Conservation (phyloP, 352 stramenopile genomes). For the Phytophthora pinifolia region DNA sequence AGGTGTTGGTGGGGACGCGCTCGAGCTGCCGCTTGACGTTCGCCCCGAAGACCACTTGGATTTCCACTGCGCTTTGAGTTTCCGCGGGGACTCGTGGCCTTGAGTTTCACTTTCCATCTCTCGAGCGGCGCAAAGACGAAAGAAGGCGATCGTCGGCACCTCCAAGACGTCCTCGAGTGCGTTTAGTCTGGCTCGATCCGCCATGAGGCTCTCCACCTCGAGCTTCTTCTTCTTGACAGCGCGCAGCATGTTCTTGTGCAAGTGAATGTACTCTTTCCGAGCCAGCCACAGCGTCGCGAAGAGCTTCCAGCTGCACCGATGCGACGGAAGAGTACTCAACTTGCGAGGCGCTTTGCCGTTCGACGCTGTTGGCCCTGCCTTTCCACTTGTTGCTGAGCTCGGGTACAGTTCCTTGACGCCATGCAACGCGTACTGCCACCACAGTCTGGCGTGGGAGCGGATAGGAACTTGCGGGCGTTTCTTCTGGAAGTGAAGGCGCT, state of each 20-base stretch:
- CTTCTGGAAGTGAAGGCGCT: conserved; percentile 73
- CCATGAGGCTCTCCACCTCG: conserved; percentile 42
- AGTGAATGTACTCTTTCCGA: conserved; percentile 72
- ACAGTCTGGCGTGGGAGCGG: conserved; percentile 46
- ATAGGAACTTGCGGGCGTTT: conserved; percentile 58
- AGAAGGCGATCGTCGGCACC: conserved; percentile 84
- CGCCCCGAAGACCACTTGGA: conserved; percentile 49
- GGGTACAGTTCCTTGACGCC: conserved; percentile 67
- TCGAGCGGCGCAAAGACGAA: conserved; percentile 59
- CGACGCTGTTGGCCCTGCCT: conserved; percentile 1
- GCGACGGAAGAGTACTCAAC: conserved; percentile 5
- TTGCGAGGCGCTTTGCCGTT: conserved; percentile 3
- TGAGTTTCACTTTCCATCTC: conserved; percentile 71
- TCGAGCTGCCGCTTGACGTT: conserved; percentile 25
- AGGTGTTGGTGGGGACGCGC: background rate
- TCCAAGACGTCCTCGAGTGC: conserved; percentile 73
- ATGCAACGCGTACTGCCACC: conserved; percentile 81
- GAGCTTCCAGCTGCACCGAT: conserved; percentile 55
- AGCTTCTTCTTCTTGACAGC: conserved; percentile 69
- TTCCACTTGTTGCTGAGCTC: conserved; percentile 2
- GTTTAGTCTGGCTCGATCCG: conserved; percentile 48
- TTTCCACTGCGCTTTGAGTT: conserved; percentile 72
- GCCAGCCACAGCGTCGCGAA: conserved; percentile 58
- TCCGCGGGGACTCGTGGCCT: conserved; percentile 66
- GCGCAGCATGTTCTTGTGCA: conserved; percentile 71